Evolutionary conservation across 1,139 yeast genomes (phyloP).

Genomic region (Zygosaccharomyces sapae): DNA sequence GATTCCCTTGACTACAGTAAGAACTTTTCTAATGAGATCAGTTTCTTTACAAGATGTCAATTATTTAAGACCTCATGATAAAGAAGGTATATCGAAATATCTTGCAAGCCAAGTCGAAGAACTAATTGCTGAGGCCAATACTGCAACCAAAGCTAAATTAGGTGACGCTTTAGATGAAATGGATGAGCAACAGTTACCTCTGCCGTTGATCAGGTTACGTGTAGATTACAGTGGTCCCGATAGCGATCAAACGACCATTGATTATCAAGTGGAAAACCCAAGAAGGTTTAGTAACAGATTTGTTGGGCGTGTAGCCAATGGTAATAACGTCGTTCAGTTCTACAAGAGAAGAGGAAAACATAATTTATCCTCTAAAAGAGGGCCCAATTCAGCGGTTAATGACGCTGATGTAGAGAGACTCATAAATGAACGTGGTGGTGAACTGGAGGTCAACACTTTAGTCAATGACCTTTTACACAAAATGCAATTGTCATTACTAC

Average conservation of each 20-base stretch:
- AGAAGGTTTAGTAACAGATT: constrained; percentile 83
- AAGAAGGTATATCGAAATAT: constrained; percentile 57
- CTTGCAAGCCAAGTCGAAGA: constrained; percentile 60
- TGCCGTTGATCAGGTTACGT: constrained; percentile 75
- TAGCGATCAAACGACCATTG: constrained; percentile 35
- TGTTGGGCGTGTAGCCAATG: constrained; percentile 87
- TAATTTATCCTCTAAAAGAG: constrained; percentile 25
- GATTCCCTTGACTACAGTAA: constrained; percentile 62
- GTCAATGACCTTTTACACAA: constrained; percentile 59
- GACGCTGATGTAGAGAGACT: constrained; percentile 28
- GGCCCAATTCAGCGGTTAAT: constrained; percentile 29
- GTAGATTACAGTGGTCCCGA: constrained; percentile 75
- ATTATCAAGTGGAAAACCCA: constrained; percentile 87
- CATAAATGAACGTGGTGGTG: constrained; percentile 32
- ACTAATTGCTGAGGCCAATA: constrained; percentile 57
- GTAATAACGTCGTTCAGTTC: constrained; percentile 76
- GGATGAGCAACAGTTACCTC: constrained; percentile 42
- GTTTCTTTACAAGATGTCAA: constrained; percentile 51
- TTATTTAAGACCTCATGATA: constrained; percentile 61
- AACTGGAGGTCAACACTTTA: constrained; percentile 52
- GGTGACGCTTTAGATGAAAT: constrained; percentile 31
- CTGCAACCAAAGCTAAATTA: constrained; percentile 43
- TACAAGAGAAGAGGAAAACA: constrained; percentile 44
- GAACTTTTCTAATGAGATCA: constrained; percentile 79
- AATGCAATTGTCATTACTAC: constrained; percentile 62